These are phyloP conservation scores for Ophiocordyceps sinensis DNA, from an alignment of 2,329 filamentous ascomycete genomes.

Conservation along the genomic window DNA sequence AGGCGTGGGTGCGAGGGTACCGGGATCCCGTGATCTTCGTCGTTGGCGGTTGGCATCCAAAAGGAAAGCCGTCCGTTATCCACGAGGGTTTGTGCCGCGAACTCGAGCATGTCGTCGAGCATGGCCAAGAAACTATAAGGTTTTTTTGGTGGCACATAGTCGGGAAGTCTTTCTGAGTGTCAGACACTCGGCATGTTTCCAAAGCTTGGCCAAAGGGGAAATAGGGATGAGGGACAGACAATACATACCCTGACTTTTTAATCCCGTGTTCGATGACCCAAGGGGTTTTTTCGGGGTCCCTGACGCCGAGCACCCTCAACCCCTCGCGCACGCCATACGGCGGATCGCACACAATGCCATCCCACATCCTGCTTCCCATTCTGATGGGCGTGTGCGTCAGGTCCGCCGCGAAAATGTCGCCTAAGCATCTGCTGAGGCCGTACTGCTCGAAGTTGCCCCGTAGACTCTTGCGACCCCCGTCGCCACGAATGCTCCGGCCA, in stretches of 20 bases:
- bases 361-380: conserved; percentile 44
- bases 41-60: conserved; percentile 92
- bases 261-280: conserved; percentile 55
- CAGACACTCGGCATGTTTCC: conserved; percentile 1
- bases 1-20: conserved; percentile 66
- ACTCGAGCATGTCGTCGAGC: conserved; percentile 77
- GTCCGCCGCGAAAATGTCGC: conserved; percentile 74
- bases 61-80: conserved; percentile 71
- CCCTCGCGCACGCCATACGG: conserved; percentile 94
- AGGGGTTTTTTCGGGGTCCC: conserved; percentile 46
- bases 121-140: conserved; percentile 87
- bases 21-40: conserved; percentile 60
- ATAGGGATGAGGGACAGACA: background rate
- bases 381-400: conserved; percentile 74
- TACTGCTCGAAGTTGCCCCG: conserved; percentile 77
- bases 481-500: conserved; percentile 71
- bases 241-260: conserved; percentile 49
- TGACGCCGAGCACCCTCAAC: conserved; percentile 68
- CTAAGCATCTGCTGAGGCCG: conserved; percentile 45
- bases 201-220: background rate
- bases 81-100: conserved; percentile 63
- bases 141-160: conserved; percentile 75
- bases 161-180: conserved; percentile 25
- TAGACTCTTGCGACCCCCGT: conserved; percentile 35
- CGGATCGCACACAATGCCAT: conserved; percentile 90